Evolutionary conservation across 768 basidiomycete species (phyloP), one percentile per base, ranked within the genome.

Genomic region (Holtermanniella nyarrowii): DNA sequence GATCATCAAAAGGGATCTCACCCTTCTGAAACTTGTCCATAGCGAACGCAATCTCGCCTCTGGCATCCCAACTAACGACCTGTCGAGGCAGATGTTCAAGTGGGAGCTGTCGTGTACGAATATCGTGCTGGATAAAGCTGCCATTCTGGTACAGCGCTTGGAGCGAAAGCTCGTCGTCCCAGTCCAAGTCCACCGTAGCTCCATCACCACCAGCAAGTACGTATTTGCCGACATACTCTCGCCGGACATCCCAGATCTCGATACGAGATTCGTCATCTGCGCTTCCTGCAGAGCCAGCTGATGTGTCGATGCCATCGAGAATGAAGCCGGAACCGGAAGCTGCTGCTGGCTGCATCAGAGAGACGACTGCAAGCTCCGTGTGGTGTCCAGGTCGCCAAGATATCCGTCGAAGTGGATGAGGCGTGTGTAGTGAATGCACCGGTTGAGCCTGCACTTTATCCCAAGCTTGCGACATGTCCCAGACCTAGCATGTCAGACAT

Each of bases 191-290:
- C 4, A 62, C 62, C 0, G 65, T 59, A 11, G 47, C 44, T 12
- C 66, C 60, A 26, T 61, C 63, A 26, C 51, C 50, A 2, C 53
- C 51, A 3, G 58, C 61, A 10, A 71, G 31, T 4, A 57, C 51
- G 26, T 71, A 71, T 43, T 71, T 71, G 20, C 63, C 58, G 18
- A 71, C 50, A 42, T 68, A 55, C 23, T 67, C 65, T 23, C 69
- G 50, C 5, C 69, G 47, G 2, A 71, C 67, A 41, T 71, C 67
- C 69, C 69, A 71, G 16, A 71, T 57, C 40, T 71, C 69, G n/a
- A 71, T 49, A 44, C 65, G 65, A 18, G 60, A 58, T 21, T 70
- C 66, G 14, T 50, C 49, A 26, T 46, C 45, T 4, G 14, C 24
- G 20, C 18, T 20, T 4, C 13, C 31, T 16, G 31, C 16, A 16